A percentile compares a stretch with the other conserved stretches of the same genome.
Conservation (phyloP, 2,329 filamentous ascomycete species). For the Sporothrix schenckii region DNA sequence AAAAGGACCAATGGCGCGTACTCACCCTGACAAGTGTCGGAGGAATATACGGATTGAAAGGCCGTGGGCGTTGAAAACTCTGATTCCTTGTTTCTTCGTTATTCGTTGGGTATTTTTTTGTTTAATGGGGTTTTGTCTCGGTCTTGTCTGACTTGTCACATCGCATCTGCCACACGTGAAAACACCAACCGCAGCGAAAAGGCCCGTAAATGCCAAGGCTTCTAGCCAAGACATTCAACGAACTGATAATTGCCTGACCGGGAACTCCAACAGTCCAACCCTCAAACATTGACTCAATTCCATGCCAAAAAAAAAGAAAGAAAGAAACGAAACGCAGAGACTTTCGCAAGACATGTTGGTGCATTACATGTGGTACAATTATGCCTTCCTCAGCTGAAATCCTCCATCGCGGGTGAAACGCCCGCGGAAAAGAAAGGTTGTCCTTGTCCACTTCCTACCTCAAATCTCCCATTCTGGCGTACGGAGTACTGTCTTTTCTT, state of each 20-base stretch:
- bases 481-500: neutral
- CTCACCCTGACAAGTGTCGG: conserved; percentile 5
- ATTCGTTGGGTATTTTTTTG: too few relatives aligned
- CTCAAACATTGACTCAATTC: neutral
- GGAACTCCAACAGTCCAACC: neutral
- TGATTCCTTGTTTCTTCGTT: neutral
- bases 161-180: conserved; percentile 15
- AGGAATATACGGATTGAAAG: conserved; percentile 5
- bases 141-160: neutral
- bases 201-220: conserved; percentile 19
- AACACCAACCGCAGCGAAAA: conserved; percentile 1
- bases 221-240: neutral
- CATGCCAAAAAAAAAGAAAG: neutral
- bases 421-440: neutral
- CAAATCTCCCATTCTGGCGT: neutral
- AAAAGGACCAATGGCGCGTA: conserved; percentile 13
- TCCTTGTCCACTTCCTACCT: neutral
- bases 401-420: neutral
- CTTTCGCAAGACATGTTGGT: neutral
- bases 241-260: neutral
- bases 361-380: neutral
- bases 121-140: neutral
- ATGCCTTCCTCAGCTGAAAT: neutral
- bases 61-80: neutral
- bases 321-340: neutral